These are phyloP conservation scores for Penicillium occitanis DNA, from an alignment of 2,329 filamentous ascomycete species.

Conservation along the genomic window DNA sequence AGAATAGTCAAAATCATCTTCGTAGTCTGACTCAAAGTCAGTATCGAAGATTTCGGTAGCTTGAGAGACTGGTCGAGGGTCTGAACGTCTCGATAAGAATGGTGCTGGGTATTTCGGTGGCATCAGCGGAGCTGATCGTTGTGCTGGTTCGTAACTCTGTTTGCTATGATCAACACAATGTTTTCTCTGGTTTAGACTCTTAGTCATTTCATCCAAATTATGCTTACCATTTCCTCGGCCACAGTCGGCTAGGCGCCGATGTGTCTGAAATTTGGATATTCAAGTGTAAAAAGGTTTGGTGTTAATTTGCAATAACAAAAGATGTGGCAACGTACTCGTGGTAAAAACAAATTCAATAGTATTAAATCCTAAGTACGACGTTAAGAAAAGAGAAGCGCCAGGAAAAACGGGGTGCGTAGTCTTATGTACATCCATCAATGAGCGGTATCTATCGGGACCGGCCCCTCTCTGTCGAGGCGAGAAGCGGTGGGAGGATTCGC, in stretches of 20 bases:
- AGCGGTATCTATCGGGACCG: background rate
- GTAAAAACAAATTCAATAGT: constrained; percentile 2
- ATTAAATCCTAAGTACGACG: background rate
- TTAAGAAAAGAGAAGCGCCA: background rate
- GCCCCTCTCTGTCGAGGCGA: background rate
- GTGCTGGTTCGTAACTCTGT: background rate
- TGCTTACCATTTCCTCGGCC: background rate
- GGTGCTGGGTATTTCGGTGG: constrained; percentile 1
- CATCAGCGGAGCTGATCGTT: background rate
- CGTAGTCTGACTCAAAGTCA: background rate
- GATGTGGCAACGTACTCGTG: background rate
- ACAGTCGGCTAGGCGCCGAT: background rate
- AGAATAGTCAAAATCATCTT: constrained; percentile 12
- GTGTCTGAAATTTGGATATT: background rate
- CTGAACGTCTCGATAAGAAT: background rate
- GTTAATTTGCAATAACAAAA: background rate
- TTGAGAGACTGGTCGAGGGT: background rate
- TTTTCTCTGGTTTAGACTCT: background rate
- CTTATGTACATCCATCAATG: constrained; percentile 1
- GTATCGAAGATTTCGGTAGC: background rate
- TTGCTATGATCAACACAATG: background rate
- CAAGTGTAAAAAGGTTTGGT: background rate
- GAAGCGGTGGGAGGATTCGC: background rate
- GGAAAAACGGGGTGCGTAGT: background rate
- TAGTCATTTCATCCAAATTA: background rate